phyloP scores from a whole-genome alignment of 208 protist genomes.

The Wallacemonas sp. region DNA sequence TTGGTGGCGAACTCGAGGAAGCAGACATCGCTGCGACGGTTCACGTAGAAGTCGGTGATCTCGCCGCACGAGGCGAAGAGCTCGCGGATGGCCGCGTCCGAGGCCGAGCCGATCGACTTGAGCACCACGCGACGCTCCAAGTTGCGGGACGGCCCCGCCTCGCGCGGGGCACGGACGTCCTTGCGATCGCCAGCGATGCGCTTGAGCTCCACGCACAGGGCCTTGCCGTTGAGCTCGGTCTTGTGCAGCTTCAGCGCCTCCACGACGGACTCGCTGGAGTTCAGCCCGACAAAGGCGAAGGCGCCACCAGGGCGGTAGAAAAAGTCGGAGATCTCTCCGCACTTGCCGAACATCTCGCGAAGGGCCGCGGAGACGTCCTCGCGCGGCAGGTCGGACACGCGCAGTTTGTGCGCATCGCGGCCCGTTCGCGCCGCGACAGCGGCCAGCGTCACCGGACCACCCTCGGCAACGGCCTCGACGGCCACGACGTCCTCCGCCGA shows the following conservation, averaged over 20 bases:
- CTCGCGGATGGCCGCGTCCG: slow-evolving; percentile 39
- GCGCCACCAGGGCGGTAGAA: slow-evolving; percentile 33
- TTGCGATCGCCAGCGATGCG: not conserved
- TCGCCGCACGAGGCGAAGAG: slow-evolving; percentile 59
- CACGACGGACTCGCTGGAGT: slow-evolving; percentile 33
- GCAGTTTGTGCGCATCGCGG: slow-evolving; percentile 40
- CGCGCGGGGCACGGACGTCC: slow-evolving; percentile 17
- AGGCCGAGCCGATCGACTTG: slow-evolving; percentile 34
- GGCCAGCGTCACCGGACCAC: slow-evolving; percentile 29
- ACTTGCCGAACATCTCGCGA: slow-evolving; percentile 43
- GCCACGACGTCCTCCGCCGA: slow-evolving; percentile 14
- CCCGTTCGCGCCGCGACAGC: slow-evolving; percentile 14
- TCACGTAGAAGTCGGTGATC: slow-evolving; percentile 53
- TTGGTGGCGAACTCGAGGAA: slow-evolving; percentile 63
- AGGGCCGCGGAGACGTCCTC: slow-evolving; percentile 35
- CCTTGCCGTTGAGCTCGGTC: slow-evolving; percentile 35
- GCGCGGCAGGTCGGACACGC: slow-evolving; percentile 38
- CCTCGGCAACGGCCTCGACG: slow-evolving; percentile 17
- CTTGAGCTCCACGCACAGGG: slow-evolving; percentile 50
- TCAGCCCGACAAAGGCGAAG: slow-evolving; percentile 62
- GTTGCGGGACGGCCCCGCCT: not conserved
- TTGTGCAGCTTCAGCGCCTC: slow-evolving; percentile 64
- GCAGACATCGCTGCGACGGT: slow-evolving; percentile 40
- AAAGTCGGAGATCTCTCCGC: slow-evolving; percentile 54
- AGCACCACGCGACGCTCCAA: slow-evolving; percentile 54